Percentiles rank a stretch among this genome's conserved stretches.
Evolutionary conservation across 805 yeast species (phyloP).

Genomic region (Candida andamanensis): DNA sequence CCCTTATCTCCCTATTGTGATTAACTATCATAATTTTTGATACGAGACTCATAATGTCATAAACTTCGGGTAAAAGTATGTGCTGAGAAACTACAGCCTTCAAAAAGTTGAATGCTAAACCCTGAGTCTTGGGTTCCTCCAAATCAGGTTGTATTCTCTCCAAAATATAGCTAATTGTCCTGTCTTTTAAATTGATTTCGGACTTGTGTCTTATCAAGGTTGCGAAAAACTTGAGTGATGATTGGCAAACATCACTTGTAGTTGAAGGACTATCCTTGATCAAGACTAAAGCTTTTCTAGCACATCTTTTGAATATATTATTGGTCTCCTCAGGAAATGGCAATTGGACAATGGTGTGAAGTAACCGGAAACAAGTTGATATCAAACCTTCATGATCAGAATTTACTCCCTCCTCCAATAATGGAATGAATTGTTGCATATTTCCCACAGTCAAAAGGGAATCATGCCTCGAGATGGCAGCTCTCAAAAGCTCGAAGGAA

Average conservation of each 20-base stretch:
- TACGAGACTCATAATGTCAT: slow-evolving; percentile 79
- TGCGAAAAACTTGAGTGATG: slow-evolving; percentile 69
- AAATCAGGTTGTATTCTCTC: slow-evolving; percentile 77
- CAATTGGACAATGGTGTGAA: slow-evolving; percentile 55
- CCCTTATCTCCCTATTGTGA: slow-evolving; percentile 77
- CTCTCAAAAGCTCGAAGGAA: slow-evolving; percentile 68
- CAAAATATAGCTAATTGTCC: slow-evolving; percentile 69
- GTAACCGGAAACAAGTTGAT: slow-evolving; percentile 57
- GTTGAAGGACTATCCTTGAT: slow-evolving; percentile 76
- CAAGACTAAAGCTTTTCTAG: slow-evolving; percentile 55
- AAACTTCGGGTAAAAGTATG: slow-evolving; percentile 78
- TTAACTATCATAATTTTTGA: slow-evolving; percentile 85
- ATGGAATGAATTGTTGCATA: slow-evolving; percentile 69
- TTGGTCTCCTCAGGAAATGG: slow-evolving; percentile 55
- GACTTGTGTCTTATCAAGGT: slow-evolving; percentile 65
- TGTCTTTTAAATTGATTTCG: slow-evolving; percentile 59
- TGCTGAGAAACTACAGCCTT: slow-evolving; percentile 73
- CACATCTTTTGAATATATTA: slow-evolving; percentile 50
- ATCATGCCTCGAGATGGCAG: slow-evolving; percentile 62
- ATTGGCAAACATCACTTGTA: slow-evolving; percentile 73
- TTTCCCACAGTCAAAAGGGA: slow-evolving; percentile 54
- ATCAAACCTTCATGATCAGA: slow-evolving; percentile 78
- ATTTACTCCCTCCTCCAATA: slow-evolving; percentile 53
- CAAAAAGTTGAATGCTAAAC: slow-evolving; percentile 79
- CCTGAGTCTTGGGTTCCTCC: slow-evolving; percentile 84